Evolutionary conservation across 805 yeast species (phyloP).

Genomic region (Lachancea thermotolerans): DNA sequence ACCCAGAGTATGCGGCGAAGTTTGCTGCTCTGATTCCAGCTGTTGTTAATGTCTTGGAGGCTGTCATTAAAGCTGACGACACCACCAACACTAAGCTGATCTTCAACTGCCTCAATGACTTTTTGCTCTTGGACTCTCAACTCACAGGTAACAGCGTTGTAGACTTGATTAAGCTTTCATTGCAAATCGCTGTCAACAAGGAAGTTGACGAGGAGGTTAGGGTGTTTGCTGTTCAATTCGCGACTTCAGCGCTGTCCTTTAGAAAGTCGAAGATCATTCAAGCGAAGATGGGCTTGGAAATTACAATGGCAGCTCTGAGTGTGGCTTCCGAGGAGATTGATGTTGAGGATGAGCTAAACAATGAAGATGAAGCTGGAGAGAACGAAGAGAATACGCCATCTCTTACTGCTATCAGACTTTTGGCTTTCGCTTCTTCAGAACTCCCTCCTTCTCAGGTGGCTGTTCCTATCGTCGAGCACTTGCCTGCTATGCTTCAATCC

Average conservation of each 20-base stretch:
- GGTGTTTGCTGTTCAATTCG: slow-evolving; percentile 74
- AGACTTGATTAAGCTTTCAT: slow-evolving; percentile 62
- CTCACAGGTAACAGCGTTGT: slow-evolving; percentile 70
- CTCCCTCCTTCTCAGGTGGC: slow-evolving; percentile 92
- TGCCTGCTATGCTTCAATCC: slow-evolving; percentile 52
- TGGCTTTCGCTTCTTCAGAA: slow-evolving; percentile 71
- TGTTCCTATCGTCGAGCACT: slow-evolving; percentile 62
- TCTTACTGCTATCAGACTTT: slow-evolving; percentile 68
- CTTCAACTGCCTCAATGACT: slow-evolving; percentile 78
- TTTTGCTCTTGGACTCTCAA: slow-evolving; percentile 68
- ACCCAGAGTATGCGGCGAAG: slow-evolving; percentile 41
- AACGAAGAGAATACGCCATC: slow-evolving; percentile 84
- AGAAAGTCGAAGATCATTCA: slow-evolving; percentile 75
- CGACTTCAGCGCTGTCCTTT: slow-evolving; percentile 69
- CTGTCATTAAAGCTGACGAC: slow-evolving; percentile 65
- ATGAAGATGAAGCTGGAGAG: slow-evolving; percentile 85
- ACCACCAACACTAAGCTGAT: slow-evolving; percentile 62
- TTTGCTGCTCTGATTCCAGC: slow-evolving; percentile 68
- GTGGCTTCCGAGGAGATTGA: slow-evolving; percentile 81
- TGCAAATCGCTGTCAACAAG: slow-evolving; percentile 64
- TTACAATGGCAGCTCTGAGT: slow-evolving; percentile 65
- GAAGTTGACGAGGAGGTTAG: slow-evolving; percentile 74
- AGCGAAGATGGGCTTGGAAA: slow-evolving; percentile 76
- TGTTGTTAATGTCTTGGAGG: slow-evolving; percentile 75
- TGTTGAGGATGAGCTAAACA: slow-evolving; percentile 63